Evolutionary conservation across 805 yeast genomes (phyloP), one percentile per base, ranked within the genome.

Genomic region (Phaffomyces opuntiae): DNA sequence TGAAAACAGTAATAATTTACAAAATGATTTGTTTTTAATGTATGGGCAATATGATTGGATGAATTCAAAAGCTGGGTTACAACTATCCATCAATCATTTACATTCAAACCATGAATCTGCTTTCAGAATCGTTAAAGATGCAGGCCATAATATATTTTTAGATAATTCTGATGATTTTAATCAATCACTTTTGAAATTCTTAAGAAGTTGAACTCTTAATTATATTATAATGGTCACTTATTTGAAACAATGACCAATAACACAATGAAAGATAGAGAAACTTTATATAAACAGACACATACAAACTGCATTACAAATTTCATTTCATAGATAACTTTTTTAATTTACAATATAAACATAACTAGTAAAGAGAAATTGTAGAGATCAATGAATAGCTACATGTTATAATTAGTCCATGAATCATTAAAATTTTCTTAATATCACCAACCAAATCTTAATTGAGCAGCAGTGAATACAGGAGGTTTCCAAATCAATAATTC

Each of bases 371-470:
- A 1, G 7, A 29, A 29, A 29, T 14, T 29, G 13, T 9, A 27
- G 11, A 6, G 7, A 29, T 29, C 3, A 13, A 29, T 11, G 13
- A 3, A 11, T 5, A 29, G 21, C 24, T 16, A 35, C n/a, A 35
- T 9, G 8, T 8, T 35, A 19, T 11, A 8, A 34, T 17, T 12
- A 35, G 25, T 19, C 7, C 38, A 35, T 35, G 11, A 17, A 12
- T 24, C 27, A 14, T 36, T 21, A 21, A 13, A 13, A 9, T 21
- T 19, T 7, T 17, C 5, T 29, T 11, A 29, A 14, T 2, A 67
- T 29, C 66, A 90, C 96, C 97, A 90, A 4, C 96, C 97, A 66
- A 93, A 93, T 56, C 97, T 74, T 58, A 93, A 70, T 70, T 93
- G 98, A 44, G 96, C 90, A 24, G 97, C 96, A 4, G 97, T 91